Conservation (phyloP, 208 protist genomes). For the Leishmania braziliensis region DNA sequence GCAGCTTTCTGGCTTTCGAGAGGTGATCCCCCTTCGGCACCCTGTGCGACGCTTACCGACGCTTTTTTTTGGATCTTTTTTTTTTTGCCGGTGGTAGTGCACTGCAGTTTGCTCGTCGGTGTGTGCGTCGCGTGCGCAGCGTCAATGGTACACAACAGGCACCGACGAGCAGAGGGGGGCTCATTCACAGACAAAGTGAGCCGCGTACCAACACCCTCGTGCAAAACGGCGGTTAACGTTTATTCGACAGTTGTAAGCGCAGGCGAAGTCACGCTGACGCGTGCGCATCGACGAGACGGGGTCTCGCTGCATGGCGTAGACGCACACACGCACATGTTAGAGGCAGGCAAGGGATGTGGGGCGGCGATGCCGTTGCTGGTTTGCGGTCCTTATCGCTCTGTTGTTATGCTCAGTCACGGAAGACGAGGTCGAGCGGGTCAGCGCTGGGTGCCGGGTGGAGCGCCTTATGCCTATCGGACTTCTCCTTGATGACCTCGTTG, state of each 20-base stretch:
- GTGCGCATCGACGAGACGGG: neutral
- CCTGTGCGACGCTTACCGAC: neutral
- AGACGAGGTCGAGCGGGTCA: constrained; percentile 76
- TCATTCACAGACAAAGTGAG: no score
- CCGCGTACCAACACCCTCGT: neutral
- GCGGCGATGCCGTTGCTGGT: neutral
- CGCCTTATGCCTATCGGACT: constrained; percentile 69
- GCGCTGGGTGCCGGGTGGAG: constrained; percentile 58
- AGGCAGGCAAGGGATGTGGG: neutral
- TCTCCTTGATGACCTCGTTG: constrained; percentile 70
- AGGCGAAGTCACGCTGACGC: neutral
- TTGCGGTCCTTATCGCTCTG: neutral
- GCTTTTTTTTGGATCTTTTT: neutral
- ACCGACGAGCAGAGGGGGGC: neutral
- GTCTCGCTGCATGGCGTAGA: neutral
- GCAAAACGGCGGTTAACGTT: neutral
- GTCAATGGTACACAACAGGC: neutral
- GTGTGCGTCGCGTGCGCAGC: neutral
- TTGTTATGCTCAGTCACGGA: constrained; percentile 36
- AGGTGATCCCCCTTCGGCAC: neutral
- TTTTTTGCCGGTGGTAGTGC: neutral
- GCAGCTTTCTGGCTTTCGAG: no score
- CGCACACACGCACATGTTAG: constrained; percentile 9
- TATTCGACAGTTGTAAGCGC: neutral
- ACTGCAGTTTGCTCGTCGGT: neutral